Conservation (phyloP, 176 grass and related monocot species). For the Eleusine coracana region DNA sequence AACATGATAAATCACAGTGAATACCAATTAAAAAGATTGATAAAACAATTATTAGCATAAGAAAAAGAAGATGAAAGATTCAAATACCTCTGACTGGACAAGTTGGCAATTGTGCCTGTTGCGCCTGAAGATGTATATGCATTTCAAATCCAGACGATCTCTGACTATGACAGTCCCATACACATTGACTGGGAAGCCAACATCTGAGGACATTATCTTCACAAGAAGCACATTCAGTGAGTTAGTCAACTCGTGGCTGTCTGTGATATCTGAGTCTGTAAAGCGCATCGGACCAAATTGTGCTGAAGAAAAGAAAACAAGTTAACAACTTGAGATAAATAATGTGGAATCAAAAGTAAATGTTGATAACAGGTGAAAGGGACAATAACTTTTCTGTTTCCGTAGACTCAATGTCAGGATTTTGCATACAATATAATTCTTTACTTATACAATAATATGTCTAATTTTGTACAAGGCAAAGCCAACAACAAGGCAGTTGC, state of each 20-base stretch:
- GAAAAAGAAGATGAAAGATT: background rate
- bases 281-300: constrained; percentile 36
- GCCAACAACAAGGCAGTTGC: no score
- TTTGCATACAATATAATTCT: no score
- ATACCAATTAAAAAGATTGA: no score
- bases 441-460: no score
- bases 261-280: constrained; percentile 1
- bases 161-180: constrained; percentile 31
- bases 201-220: constrained; percentile 29
- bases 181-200: constrained; percentile 30
- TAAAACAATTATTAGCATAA: no score
- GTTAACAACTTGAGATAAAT: background rate
- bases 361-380: background rate
- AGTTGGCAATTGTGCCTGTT: constrained; percentile 31
- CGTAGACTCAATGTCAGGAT: background rate
- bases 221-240: constrained; percentile 34
- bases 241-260: background rate
- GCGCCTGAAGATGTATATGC: constrained; percentile 23
- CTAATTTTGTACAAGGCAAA: no score
- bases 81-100: constrained; percentile 15
- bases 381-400: background rate
- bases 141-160: constrained; percentile 33
- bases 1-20: no score
- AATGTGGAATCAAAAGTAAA: background rate
- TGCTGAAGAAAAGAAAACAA: constrained; percentile 7